Evolutionary conservation across 306 rosid genomes (phyloP).

Genomic region (Begonia masoniana): DNA sequence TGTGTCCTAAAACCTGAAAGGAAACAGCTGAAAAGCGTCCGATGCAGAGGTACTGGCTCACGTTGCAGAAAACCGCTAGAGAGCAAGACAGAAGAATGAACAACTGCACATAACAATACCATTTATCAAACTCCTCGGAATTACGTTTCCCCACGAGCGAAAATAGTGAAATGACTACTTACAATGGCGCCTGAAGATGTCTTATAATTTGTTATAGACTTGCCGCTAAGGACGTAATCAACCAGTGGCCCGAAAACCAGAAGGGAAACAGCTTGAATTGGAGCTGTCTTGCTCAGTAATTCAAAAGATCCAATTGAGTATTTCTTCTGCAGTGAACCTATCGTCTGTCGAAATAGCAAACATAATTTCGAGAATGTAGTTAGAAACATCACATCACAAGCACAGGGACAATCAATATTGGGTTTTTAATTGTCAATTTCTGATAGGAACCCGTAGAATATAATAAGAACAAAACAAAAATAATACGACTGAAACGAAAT

Average conservation of each 20-base stretch:
- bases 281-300: slow-evolving; percentile 91
- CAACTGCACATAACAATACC: slow-evolving; percentile 34
- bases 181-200: slow-evolving; percentile 70
- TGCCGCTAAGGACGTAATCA: slow-evolving; percentile 63
- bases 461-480: no score
- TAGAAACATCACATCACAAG: not conserved
- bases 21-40: slow-evolving; percentile 89
- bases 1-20: slow-evolving; percentile 94
- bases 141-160: no score
- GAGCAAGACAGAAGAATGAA: slow-evolving; percentile 72
- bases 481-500: no score
- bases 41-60: slow-evolving; percentile 90
- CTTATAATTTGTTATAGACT: slow-evolving; percentile 52
- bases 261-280: slow-evolving; percentile 80
- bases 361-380: not conserved
- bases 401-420: no score
- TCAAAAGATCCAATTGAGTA: slow-evolving; percentile 93
- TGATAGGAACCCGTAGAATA: no score
- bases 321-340: slow-evolving; percentile 89
- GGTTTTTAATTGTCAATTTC: no score
- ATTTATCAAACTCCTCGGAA: not conserved
- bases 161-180: slow-evolving; percentile 16
- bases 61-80: slow-evolving; percentile 73
- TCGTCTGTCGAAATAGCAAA: slow-evolving; percentile 48
- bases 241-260: slow-evolving; percentile 69